These are phyloP conservation scores for Cudoniella acicularis DNA, from an alignment of 495 filamentous ascomycete species.

Conservation along the genomic window DNA sequence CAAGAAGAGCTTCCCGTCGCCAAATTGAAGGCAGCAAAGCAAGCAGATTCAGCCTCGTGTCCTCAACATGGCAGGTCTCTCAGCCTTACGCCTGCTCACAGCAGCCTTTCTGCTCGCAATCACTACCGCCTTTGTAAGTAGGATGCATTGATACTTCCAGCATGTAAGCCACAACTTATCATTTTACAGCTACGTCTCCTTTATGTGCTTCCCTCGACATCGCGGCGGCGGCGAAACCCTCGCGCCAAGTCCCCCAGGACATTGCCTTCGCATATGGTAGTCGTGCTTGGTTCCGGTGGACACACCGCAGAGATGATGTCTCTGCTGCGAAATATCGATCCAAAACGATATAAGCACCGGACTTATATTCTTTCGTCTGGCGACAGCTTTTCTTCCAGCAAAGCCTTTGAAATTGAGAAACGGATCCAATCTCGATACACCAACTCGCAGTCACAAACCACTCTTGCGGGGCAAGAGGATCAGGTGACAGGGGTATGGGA, in stretches of 20 bases:
- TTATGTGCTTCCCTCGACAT: constrained; percentile 38
- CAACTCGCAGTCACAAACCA: constrained; percentile 4
- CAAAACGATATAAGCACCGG: constrained; percentile 54
- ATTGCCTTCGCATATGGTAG: constrained; percentile 61
- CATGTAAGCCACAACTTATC: constrained; percentile 6
- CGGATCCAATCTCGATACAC: constrained; percentile 27
- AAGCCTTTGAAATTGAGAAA: constrained; percentile 62
- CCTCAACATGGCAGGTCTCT: constrained; percentile 13
- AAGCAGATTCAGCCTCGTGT: constrained; percentile 21
- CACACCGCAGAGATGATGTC: constrained; percentile 93
- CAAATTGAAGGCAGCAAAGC: not conserved
- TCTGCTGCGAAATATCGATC: constrained; percentile 54
- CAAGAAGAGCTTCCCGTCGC: not conserved
- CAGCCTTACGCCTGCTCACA: constrained; percentile 15
- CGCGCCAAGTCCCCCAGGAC: constrained; percentile 22
- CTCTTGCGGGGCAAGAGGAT: constrained; percentile 10
- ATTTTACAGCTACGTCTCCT: constrained; percentile 45
- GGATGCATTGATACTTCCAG: not conserved
- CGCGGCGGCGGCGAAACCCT: constrained; percentile 9
- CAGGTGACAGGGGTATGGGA: constrained; percentile 29
- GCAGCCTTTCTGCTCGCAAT: constrained; percentile 13
- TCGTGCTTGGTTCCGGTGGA: constrained; percentile 87
- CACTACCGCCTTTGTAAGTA: constrained; percentile 18
- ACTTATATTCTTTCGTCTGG: constrained; percentile 79
- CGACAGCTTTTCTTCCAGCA: constrained; percentile 68